Base-by-base conservation (phyloP, 306 rosid species). In the Castanea crenata region DNA sequence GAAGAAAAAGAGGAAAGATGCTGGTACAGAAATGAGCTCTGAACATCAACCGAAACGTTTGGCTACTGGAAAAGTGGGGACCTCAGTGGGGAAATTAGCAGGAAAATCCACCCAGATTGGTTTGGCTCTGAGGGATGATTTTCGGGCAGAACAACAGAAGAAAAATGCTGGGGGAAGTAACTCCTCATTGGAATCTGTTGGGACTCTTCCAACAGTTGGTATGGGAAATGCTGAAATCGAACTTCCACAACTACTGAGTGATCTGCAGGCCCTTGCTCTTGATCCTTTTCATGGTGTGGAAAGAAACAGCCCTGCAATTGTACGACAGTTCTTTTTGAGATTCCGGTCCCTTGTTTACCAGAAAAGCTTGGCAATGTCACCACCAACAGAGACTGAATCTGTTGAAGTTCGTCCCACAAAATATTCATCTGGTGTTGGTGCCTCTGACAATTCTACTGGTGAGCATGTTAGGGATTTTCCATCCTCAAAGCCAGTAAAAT, bases 281-380 rank as follows among this genome's bases (percentile, higher is more conserved):
- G 87, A 96, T 87, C 99, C 96, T 76, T 96, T 82, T 87, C 89
- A 96, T 55, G 93, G 93, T 58, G 18, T 35, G 64, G 89, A 89
- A 78, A 88, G 85, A 79, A 82, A 81, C 80, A 86, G 80, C 75
- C 93, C 91, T 75, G 83, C 82, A 9, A 63, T 56, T 74, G 94
- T 82, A 49, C 79, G 38, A 71, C 82, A 79, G 85, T 93, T 95
- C 88, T 87, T 95, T 86, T 68, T 91, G 90, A 91, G 82, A 18
- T 95, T 91, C 80, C 88, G 99, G 54, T 93, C 98, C 69, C 97
- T 83, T 77, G 92, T 89, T 81, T 95, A 86, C 71, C 96, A 91
- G 78, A 93, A 93, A 88, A 93, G 99, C 83, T 86, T 90, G 89
- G 55, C 63, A 78, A 71, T 80, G n/a, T 89, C 92, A 1, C 94